Evolutionary conservation across 805 yeast species (phyloP).

Genomic region (Scheffersomyces stipitis): DNA sequence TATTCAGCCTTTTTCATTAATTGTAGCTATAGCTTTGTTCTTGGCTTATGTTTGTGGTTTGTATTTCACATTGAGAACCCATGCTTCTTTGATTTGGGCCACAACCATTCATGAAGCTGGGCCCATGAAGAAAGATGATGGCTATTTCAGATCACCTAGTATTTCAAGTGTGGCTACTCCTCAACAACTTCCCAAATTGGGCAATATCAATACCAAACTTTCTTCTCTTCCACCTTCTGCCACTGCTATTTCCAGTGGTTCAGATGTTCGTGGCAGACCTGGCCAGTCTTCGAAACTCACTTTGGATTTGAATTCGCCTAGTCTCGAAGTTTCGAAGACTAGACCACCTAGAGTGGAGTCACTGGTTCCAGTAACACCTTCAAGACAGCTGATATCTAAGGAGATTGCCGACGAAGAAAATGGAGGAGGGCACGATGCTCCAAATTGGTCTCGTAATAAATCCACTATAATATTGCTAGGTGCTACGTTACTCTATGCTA

Average conservation of each 20-base stretch:
- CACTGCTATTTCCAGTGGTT: not conserved
- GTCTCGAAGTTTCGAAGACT: conserved; percentile 16
- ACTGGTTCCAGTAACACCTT: not conserved
- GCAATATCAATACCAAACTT: conserved; percentile 7
- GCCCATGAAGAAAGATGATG: conserved; percentile 21
- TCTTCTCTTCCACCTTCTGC: conserved; percentile 16
- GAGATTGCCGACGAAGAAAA: conserved; percentile 24
- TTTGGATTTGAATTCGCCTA: conserved; percentile 16
- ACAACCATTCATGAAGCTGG: conserved; percentile 38
- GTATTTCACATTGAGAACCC: conserved; percentile 91
- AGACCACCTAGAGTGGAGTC: conserved; percentile 4
- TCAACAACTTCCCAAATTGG: conserved; percentile 8
- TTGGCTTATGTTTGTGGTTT: conserved; percentile 85
- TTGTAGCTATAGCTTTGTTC: conserved; percentile 79
- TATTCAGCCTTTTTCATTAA: conserved; percentile 77
- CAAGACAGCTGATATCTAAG: not conserved
- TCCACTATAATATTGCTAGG: conserved; percentile 78
- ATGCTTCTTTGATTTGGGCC: conserved; percentile 96
- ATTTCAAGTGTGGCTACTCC: conserved; percentile 29
- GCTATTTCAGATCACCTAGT: conserved; percentile 35
- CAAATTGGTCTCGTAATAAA: conserved; percentile 90
- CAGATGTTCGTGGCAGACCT: conserved; percentile 6
- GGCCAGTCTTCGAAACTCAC: not conserved
- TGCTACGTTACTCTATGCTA: conserved; percentile 85
- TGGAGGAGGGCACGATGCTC: conserved; percentile 86